Percentiles rank a stretch among this genome's conserved stretches.
Evolutionary conservation across 352 stramenopile genomes (phyloP).

Genomic region (Phytophthora tubulina): DNA sequence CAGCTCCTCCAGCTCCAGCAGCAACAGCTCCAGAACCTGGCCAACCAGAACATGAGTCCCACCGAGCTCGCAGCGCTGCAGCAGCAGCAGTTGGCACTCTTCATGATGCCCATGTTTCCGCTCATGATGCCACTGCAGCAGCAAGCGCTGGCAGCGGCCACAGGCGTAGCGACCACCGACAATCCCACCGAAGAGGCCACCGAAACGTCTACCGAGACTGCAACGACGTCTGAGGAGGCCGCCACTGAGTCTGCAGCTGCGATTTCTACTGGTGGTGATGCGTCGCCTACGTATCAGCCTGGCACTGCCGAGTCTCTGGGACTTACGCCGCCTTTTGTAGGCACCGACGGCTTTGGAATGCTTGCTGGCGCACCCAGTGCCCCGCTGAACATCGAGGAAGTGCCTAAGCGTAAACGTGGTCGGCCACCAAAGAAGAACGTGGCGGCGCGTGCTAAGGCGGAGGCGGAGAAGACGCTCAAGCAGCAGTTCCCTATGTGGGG

Average conservation of each 20-base stretch:
- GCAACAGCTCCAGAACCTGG: slow-evolving; percentile 70
- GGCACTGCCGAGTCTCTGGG: slow-evolving; percentile 37
- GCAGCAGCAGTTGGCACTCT: slow-evolving; percentile 76
- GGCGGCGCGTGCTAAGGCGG: slow-evolving; percentile 52
- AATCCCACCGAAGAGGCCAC: slow-evolving; percentile 5
- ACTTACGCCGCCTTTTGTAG: slow-evolving; percentile 35
- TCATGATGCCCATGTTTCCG: slow-evolving; percentile 87
- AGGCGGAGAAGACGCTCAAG: slow-evolving; percentile 68
- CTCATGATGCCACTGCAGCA: slow-evolving; percentile 75
- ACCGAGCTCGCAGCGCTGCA: slow-evolving; percentile 65
- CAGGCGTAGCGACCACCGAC: not conserved
- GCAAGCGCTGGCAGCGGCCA: slow-evolving; percentile 24
- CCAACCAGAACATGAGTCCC: slow-evolving; percentile 66
- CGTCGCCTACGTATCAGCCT: slow-evolving; percentile 37
- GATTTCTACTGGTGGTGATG: slow-evolving; percentile 9
- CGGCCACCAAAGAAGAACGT: slow-evolving; percentile 76
- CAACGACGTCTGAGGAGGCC: not conserved
- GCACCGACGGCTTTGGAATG: slow-evolving; percentile 45
- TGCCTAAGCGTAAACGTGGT: slow-evolving; percentile 76
- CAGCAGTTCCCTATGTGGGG: slow-evolving; percentile 76
- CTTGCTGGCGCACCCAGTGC: slow-evolving; percentile 31
- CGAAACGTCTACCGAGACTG: slow-evolving; percentile 4
- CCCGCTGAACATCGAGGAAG: slow-evolving; percentile 53
- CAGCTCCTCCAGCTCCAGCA: slow-evolving; percentile 62
- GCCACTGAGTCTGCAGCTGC: slow-evolving; percentile 3